Evolutionary conservation across 257 asterid genomes (phyloP).

Genomic region (Mentha longifolia): DNA sequence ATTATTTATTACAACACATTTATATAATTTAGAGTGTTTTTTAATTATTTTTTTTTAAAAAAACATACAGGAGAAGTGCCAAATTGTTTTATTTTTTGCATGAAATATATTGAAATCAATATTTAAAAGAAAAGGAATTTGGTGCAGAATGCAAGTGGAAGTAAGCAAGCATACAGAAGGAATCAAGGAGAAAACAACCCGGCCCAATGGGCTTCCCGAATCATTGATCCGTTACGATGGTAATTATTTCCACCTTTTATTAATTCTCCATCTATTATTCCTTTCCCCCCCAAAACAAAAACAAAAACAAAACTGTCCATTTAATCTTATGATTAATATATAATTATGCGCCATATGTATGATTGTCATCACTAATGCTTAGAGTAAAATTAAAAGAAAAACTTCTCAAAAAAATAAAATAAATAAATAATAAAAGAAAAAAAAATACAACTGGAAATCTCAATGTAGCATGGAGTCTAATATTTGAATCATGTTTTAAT

Average conservation of each 20-base stretch:
- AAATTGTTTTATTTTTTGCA: not conserved
- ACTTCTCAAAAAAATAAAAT: too few relatives aligned
- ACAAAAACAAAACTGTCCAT: too few relatives aligned
- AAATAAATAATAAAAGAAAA: too few relatives aligned
- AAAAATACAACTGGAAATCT: too few relatives aligned
- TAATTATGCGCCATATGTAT: too few relatives aligned
- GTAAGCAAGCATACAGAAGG: slow-evolving; percentile 99
- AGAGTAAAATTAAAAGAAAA: too few relatives aligned
- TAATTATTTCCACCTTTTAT: slow-evolving; percentile 25
- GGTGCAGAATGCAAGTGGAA: slow-evolving; percentile 92
- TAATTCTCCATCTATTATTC: not conserved
- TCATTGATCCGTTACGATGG: slow-evolving; percentile 97
- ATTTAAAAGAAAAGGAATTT: not conserved
- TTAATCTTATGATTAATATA: not conserved
- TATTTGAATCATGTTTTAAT: too few relatives aligned
- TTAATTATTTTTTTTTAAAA: not conserved
- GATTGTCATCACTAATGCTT: too few relatives aligned
- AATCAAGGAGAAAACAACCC: slow-evolving; percentile 57
- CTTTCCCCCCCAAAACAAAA: too few relatives aligned
- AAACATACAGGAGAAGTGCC: not conserved
- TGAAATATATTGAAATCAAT: not conserved
- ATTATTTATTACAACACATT: too few relatives aligned
- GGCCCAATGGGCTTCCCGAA: slow-evolving; percentile 98
- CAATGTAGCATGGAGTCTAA: too few relatives aligned
- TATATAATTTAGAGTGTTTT: not conserved